These are phyloP conservation scores for Curvularia sp. DNA, from an alignment of 2,329 filamentous ascomycete species.

Conservation along the genomic window DNA sequence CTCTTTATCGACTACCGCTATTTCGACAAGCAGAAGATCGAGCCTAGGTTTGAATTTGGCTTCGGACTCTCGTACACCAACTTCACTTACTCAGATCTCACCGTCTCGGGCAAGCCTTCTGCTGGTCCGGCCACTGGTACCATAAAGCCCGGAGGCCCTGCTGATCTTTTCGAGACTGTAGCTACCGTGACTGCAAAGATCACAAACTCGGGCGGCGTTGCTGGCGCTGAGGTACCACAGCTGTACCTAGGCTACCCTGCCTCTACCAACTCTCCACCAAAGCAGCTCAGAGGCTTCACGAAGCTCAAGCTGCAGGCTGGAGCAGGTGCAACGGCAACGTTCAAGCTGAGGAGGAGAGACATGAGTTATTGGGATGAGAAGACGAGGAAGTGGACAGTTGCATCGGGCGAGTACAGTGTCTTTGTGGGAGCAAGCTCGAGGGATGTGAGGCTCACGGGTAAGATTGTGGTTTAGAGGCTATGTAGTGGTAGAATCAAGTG, in stretches of 20 bases:
- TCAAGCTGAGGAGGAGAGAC: conserved; percentile 47
- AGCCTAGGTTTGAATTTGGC: conserved; percentile 55
- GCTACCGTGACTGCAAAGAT: conserved; percentile 46
- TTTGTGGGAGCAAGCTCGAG: conserved; percentile 47
- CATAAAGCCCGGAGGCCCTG: conserved; percentile 37
- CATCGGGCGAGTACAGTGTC: conserved; percentile 43
- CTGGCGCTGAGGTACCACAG: conserved; percentile 50
- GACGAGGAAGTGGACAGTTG: conserved; percentile 45
- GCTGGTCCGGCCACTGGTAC: conserved; percentile 35
- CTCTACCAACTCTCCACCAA: conserved; percentile 39
- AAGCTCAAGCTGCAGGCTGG: conserved; percentile 45
- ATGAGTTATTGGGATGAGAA: conserved; percentile 48
- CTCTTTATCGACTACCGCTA: conserved; percentile 56
- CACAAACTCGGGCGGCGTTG: conserved; percentile 45
- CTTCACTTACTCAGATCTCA: conserved; percentile 50
- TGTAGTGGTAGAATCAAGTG: not conserved
- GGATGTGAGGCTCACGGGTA: conserved; percentile 45
- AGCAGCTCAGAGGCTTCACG: conserved; percentile 48
- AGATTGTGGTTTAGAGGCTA: conserved; percentile 39
- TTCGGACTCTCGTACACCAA: conserved; percentile 54
- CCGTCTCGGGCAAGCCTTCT: conserved; percentile 31
- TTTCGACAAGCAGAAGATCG: conserved; percentile 53
- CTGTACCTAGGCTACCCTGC: conserved; percentile 48
- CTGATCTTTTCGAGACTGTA: conserved; percentile 46
- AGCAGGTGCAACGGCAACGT: conserved; percentile 40